Conservation (phyloP, 1,284 basidiomycete species). For the Tilletia horrida region DNA sequence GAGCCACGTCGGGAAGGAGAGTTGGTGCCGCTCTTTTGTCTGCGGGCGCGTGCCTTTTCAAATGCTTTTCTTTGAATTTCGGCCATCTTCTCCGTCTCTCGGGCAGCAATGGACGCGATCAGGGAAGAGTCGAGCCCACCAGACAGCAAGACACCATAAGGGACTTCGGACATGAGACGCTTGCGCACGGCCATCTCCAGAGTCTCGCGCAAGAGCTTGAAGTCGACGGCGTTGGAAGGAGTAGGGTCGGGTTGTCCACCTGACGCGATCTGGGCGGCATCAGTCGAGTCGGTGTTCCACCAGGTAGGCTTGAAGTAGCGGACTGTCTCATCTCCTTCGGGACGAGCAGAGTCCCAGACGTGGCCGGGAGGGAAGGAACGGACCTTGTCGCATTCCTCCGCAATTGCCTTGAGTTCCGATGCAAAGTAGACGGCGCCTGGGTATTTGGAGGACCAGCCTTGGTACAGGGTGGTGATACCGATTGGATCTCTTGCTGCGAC, state of each 20-base stretch:
- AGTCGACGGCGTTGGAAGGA: constrained; percentile 69
- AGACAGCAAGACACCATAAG: constrained; percentile 92
- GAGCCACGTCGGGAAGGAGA: neutral
- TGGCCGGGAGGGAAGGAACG: constrained; percentile 96
- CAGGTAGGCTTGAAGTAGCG: constrained; percentile 56
- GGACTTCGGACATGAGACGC: constrained; percentile 96
- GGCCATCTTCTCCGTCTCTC: constrained; percentile 84
- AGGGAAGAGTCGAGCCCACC: constrained; percentile 94
- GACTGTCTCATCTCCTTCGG: constrained; percentile 51
- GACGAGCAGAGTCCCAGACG: constrained; percentile 59
- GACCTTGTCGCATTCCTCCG: constrained; percentile 90
- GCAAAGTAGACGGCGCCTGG: constrained; percentile 88
- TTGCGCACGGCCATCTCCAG: constrained; percentile 92
- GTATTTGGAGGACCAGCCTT: constrained; percentile 81
- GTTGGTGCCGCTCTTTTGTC: constrained; percentile 13
- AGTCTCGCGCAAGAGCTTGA: constrained; percentile 64
- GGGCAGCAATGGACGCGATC: constrained; percentile 92
- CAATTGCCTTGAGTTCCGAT: constrained; percentile 90
- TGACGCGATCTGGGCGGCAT: constrained; percentile 47
- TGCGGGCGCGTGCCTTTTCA: constrained; percentile 56
- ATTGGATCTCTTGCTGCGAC: constrained; percentile 96
- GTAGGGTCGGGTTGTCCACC: constrained; percentile 47
- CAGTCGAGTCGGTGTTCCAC: constrained; percentile 59
- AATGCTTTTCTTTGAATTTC: constrained; percentile 60
- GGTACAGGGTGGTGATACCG: constrained; percentile 96